These are phyloP conservation scores for Chrysanthemum lavandulifolium DNA, from an alignment of 129 eudicot species.

Conservation along the genomic window DNA sequence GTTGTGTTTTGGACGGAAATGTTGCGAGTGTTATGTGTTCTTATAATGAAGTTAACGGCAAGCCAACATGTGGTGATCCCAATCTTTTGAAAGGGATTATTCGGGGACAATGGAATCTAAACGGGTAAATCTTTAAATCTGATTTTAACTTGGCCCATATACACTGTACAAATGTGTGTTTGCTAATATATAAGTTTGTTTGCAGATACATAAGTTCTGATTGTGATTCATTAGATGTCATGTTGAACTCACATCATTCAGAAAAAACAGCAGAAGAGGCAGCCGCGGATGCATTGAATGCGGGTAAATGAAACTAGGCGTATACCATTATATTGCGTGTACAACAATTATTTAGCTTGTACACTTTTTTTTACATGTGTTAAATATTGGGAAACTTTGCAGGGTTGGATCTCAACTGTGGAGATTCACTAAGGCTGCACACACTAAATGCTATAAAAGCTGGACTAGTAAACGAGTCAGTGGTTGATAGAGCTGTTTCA, in stretches of 20 bases:
- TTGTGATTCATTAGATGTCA: constrained; percentile 75
- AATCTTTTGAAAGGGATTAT: constrained; percentile 65
- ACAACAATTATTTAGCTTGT: no score
- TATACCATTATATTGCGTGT: neutral
- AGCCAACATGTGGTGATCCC: constrained; percentile 82
- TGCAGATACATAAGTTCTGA: constrained; percentile 86
- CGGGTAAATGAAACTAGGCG: constrained; percentile 40
- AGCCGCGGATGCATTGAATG: constrained; percentile 65
- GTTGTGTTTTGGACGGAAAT: constrained; percentile 88
- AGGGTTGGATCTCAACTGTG: constrained; percentile 93
- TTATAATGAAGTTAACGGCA: constrained; percentile 88
- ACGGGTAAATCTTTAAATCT: constrained; percentile 54
- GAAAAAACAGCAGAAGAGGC: constrained; percentile 70
- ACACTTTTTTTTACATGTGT: neutral
- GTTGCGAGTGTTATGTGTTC: constrained; percentile 99
- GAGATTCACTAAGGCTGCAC: constrained; percentile 50
- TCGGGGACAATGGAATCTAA: constrained; percentile 82
- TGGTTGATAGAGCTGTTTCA: constrained; percentile 53
- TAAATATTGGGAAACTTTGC: constrained; percentile 17
- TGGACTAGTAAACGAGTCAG: constrained; percentile 59
- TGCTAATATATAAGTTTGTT: neutral
- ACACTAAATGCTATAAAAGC: constrained; percentile 57
- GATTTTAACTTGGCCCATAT: neutral
- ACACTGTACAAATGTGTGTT: neutral
- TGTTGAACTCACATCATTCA: constrained; percentile 57